Percentiles rank a stretch among this genome's conserved stretches.
phyloP scores from a whole-genome alignment of 345 rosid species.

The Salix suchowensis region DNA sequence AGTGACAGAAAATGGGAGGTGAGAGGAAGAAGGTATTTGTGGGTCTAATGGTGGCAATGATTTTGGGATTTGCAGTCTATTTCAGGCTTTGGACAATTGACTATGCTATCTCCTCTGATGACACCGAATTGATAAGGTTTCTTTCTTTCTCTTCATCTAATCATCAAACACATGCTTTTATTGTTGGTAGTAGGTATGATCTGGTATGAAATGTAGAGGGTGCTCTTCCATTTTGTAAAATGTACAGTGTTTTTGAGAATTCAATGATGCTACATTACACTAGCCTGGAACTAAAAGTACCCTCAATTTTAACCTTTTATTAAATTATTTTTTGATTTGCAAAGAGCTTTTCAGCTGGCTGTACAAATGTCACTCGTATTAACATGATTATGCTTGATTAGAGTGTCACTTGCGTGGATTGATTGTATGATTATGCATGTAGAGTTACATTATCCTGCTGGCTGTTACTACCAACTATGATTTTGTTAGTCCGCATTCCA shows the following conservation, averaged over 20 bases:
- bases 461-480: not conserved
- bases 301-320: not conserved
- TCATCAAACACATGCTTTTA: not conserved
- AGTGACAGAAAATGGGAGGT: slow-evolving; percentile 31
- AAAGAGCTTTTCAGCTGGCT: not conserved
- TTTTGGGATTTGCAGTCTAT: slow-evolving; percentile 61
- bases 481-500: not conserved
- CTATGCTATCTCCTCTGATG: slow-evolving; percentile 57
- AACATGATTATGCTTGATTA: not conserved
- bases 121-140: slow-evolving; percentile 65
- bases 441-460: not conserved
- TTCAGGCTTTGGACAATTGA: slow-evolving; percentile 76
- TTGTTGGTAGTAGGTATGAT: not conserved
- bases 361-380: not conserved
- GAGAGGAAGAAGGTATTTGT: slow-evolving; percentile 45
- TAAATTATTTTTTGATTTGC: not conserved
- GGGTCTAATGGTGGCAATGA: slow-evolving; percentile 46
- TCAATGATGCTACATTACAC: not conserved
- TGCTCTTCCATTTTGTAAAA: slow-evolving; percentile 1
- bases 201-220: not conserved
- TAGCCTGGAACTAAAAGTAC: not conserved
- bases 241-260: not conserved
- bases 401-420: not conserved
- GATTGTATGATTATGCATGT: not conserved
- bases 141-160: not conserved